Conservation (phyloP, 2,329 filamentous ascomycete genomes). For the Penicillium freii region DNA sequence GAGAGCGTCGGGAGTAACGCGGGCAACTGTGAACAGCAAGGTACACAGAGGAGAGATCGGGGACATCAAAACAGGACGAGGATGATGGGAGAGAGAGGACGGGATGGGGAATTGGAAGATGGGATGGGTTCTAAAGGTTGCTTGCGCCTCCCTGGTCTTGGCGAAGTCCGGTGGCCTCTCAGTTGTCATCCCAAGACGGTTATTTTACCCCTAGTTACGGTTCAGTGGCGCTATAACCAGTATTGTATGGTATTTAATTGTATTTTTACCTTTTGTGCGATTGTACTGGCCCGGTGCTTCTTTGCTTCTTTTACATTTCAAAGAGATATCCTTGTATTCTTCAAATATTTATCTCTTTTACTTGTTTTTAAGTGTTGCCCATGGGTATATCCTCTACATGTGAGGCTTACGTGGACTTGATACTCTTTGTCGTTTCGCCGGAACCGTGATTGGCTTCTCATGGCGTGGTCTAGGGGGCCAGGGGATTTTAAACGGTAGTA, state of each 20-base stretch:
- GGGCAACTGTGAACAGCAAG: conserved; percentile 27
- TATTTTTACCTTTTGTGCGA: neutral
- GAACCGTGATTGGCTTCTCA: neutral
- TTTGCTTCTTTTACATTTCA: neutral
- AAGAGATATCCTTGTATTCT: no score
- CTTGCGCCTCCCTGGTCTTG: conserved; percentile 21
- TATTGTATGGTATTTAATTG: conserved; percentile 7
- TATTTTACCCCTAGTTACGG: conserved; percentile 23
- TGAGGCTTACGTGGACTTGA: neutral
- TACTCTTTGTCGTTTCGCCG: neutral
- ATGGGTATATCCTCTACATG: neutral
- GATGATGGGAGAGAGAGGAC: conserved; percentile 24
- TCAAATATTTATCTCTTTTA: neutral
- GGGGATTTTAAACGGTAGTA: neutral
- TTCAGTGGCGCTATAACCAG: conserved; percentile 9
- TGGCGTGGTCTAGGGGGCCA: neutral
- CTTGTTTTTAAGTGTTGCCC: neutral
- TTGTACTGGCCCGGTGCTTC: neutral
- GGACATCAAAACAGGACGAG: conserved; percentile 32
- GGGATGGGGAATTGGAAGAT: conserved; percentile 18
- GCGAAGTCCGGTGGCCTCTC: conserved; percentile 4
- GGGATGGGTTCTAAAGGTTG: conserved; percentile 32
- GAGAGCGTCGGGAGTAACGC: conserved; percentile 28
- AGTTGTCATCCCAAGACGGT: conserved; percentile 26
- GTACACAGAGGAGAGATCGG: conserved; percentile 25